Base-by-base conservation (phyloP, 2,329 filamentous ascomycete species). In the Alternaria brassicicola region DNA sequence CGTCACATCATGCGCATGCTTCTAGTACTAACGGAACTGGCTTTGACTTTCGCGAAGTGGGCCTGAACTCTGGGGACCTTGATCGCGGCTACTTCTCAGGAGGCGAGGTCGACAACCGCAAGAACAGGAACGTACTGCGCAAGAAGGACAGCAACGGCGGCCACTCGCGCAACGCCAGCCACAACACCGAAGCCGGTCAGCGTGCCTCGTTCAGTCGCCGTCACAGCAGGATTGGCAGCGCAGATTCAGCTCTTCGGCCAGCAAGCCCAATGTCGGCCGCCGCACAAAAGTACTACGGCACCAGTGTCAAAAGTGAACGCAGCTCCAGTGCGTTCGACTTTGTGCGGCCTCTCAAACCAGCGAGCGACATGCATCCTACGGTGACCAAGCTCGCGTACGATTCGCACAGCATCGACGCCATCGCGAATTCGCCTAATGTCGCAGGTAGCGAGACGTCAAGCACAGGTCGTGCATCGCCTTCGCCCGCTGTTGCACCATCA, bases 81-180 rank as follows among this genome's bases (percentile, higher is more conserved):
- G 95, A 98, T 70, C 86, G 92, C 33, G 94, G 93, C 23, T 98
- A 98, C 76, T 97, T 97, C 73, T 97, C 94, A 7, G 92, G 93
- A 3, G 90, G 90, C 15, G 94, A 98, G 70, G 82, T 88, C 10
- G 93, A 97, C 63, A 86, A 86, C 41, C 87, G 89, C 57, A 88
- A 86, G 68, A 78, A 75, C 49, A 86, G 91, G 43, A 96, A 92
- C 72, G 83, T 95, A 45, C 81, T 97, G 64, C 75, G 77, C 23
- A 92, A 91, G 76, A 96, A 95, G 79, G 88, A 91, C 35, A 81
- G 78, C 61, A 79, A 80, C 17, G 80, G 78, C 19, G 80, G 78
- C 26, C 86, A 92, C 75, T 88, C 89, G 35, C 85, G 88, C 45
- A 89, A 90, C 66, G 87, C 89, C 12, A 96, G 91, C 77, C 90